Conservation (phyloP, 2,329 filamentous ascomycete genomes). For the Phialemonium atrogriseum region DNA sequence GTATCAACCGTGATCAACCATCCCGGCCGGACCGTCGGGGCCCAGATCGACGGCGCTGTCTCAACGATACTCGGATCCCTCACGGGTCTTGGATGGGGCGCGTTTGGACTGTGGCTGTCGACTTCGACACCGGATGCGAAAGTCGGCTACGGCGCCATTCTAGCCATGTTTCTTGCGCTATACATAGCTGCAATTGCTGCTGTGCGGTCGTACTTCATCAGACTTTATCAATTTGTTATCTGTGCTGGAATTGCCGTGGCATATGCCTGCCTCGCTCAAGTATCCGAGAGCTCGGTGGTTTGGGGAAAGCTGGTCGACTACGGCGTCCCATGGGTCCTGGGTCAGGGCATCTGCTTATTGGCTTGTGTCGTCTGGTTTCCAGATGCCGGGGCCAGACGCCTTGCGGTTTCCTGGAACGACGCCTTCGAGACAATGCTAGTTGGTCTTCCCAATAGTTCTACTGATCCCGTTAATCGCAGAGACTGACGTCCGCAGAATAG, state of each 20-base stretch:
- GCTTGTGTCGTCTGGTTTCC: slow-evolving; percentile 41
- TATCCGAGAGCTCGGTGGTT: slow-evolving; percentile 28
- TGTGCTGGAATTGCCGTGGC: slow-evolving; percentile 47
- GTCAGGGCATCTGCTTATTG: slow-evolving; percentile 42
- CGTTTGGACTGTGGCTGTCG: slow-evolving; percentile 44
- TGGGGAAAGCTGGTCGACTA: slow-evolving; percentile 45
- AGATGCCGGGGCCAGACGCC: slow-evolving; percentile 44
- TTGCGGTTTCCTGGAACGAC: slow-evolving; percentile 38
- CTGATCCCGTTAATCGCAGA: too few species aligned
- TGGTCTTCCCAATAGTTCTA: too few species aligned
- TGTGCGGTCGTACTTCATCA: slow-evolving; percentile 45
- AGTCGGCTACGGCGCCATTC: slow-evolving; percentile 42
- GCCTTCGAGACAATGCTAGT: slow-evolving; percentile 40
- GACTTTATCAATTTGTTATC: slow-evolving; percentile 46
- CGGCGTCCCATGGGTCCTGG: slow-evolving; percentile 46
- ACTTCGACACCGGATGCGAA: slow-evolving; percentile 36
- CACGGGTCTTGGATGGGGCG: slow-evolving; percentile 46
- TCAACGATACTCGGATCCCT: slow-evolving; percentile 45
- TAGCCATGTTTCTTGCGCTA: slow-evolving; percentile 45
- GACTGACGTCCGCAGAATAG: slow-evolving; percentile 24
- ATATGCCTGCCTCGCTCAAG: slow-evolving; percentile 44
- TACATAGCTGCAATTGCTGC: slow-evolving; percentile 44
- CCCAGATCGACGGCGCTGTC: slow-evolving; percentile 47
- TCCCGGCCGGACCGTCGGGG: slow-evolving; percentile 44
- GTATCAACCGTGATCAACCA: slow-evolving; percentile 52